A percentile compares a stretch with the other conserved stretches of the same genome.
Conservation (phyloP, 2,329 filamentous ascomycete species). For the Claviceps quebecensis region DNA sequence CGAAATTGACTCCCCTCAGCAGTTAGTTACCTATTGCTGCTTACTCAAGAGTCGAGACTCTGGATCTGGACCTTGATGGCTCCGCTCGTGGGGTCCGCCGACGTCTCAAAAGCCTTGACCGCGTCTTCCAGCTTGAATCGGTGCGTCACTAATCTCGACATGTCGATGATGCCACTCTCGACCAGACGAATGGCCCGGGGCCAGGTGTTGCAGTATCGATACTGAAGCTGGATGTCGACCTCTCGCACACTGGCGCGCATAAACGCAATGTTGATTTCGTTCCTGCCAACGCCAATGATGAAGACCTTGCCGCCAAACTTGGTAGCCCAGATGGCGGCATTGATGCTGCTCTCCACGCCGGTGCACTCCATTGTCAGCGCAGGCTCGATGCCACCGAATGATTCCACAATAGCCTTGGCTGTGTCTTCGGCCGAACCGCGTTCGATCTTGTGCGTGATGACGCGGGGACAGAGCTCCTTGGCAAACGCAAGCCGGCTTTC, state of each 20-base stretch:
- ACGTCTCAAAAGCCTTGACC: slow-evolving; percentile 77
- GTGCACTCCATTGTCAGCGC: slow-evolving; percentile 82
- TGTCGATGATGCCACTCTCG: slow-evolving; percentile 68
- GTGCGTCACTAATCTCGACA: slow-evolving; percentile 77
- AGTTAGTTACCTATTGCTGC: no score
- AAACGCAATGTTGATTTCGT: slow-evolving; percentile 90
- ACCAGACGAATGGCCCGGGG: slow-evolving; percentile 81
- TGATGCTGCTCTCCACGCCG: slow-evolving; percentile 80
- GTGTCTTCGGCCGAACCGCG: slow-evolving; percentile 54
- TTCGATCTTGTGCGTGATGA: slow-evolving; percentile 68
- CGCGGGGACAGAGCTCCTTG: slow-evolving; percentile 65
- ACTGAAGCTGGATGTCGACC: slow-evolving; percentile 92
- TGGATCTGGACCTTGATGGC: slow-evolving; percentile 98
- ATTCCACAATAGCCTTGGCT: slow-evolving; percentile 50
- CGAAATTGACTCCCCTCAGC: no score
- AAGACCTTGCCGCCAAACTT: slow-evolving; percentile 97
- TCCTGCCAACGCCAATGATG: slow-evolving; percentile 87
- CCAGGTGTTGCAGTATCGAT: slow-evolving; percentile 94
- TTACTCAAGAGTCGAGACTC: slow-evolving; percentile 39
- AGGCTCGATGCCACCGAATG: slow-evolving; percentile 69
- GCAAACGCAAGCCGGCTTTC: slow-evolving; percentile 74
- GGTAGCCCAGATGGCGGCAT: slow-evolving; percentile 71
- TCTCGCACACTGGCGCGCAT: slow-evolving; percentile 85
- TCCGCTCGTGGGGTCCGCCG: slow-evolving; percentile 74
- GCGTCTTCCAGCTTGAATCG: slow-evolving; percentile 76